phyloP scores from a whole-genome alignment of 371 early-diverging fungal genomes.

The Choanephora cucurbitarum region DNA sequence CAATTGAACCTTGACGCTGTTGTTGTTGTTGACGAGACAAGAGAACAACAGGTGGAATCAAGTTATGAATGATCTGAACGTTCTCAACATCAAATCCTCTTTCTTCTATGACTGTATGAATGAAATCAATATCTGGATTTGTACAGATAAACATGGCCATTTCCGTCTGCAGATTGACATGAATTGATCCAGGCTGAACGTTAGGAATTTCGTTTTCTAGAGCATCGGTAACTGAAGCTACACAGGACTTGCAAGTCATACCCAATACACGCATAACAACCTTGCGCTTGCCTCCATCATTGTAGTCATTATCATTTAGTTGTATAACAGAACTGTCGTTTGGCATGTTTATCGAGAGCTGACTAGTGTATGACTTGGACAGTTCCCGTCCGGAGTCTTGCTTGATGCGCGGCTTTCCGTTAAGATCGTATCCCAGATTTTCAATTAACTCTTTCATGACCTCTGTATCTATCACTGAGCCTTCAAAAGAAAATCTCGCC shows the following conservation, averaged over 20 bases:
- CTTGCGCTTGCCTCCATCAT: conserved; percentile 21
- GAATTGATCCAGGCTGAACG: conserved; percentile 35
- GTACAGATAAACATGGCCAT: conserved; percentile 49
- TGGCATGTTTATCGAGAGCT: conserved; percentile 1
- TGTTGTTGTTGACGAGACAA: conserved; percentile 3
- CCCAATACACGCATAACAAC: conserved; percentile 62
- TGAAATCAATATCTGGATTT: conserved; percentile 25
- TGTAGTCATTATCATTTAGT: not conserved
- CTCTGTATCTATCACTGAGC: conserved; percentile 14
- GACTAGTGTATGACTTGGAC: not conserved
- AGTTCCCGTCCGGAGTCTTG: not conserved
- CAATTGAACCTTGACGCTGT: conserved; percentile 14
- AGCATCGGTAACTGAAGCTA: conserved; percentile 36
- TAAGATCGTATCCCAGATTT: conserved; percentile 67
- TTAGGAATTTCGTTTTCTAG: conserved; percentile 28
- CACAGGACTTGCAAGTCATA: conserved; percentile 91
- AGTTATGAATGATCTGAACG: conserved; percentile 48
- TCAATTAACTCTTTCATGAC: conserved; percentile 52
- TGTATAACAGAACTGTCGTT: not conserved
- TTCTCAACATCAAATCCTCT: conserved; percentile 46
- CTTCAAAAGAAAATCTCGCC: conserved; percentile 48
- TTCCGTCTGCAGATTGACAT: conserved; percentile 44
- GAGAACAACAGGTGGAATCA: conserved; percentile 33
- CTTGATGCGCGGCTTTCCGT: conserved; percentile 26
- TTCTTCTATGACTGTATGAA: conserved; percentile 34